These are phyloP conservation scores for Saccharomycopsis fodiens DNA, from an alignment of 805 yeast species.

Conservation along the genomic window DNA sequence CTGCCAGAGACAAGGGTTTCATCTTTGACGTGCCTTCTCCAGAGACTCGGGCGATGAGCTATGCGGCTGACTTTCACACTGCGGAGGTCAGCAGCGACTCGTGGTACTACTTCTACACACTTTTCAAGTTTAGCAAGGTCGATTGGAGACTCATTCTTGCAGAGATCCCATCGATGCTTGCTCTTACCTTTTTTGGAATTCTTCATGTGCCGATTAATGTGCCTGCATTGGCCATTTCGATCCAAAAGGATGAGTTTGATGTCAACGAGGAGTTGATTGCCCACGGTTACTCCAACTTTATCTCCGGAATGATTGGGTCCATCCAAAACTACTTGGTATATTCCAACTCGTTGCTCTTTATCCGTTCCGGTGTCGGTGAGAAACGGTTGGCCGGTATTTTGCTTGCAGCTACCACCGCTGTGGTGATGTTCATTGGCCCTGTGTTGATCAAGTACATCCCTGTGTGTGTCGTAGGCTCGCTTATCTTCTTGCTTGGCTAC, in stretches of 20 bases:
- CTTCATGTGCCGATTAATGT: constrained; percentile 96
- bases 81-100: constrained; percentile 8
- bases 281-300: constrained; percentile 83
- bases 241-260: constrained; percentile 74
- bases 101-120: constrained; percentile 80
- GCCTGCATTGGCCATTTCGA: constrained; percentile 90
- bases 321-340: constrained; percentile 93
- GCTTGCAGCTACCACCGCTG: constrained; percentile 73
- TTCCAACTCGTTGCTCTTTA: constrained; percentile 86
- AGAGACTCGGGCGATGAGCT: background rate
- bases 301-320: constrained; percentile 79
- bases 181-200: constrained; percentile 91
- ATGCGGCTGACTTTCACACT: background rate
- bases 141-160: constrained; percentile 62
- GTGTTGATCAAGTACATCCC: constrained; percentile 91
- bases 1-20: constrained; percentile 75
- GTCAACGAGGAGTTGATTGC: constrained; percentile 92
- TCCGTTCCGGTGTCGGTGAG: constrained; percentile 84
- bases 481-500: constrained; percentile 84
- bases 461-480: constrained; percentile 89
- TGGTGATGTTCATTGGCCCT: constrained; percentile 83
- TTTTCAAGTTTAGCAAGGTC: constrained; percentile 64
- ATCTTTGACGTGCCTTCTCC: constrained; percentile 43
- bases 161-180: constrained; percentile 89
- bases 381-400: constrained; percentile 83